Conservation (phyloP, 306 rosid genomes). For the Crotalaria pallida region DNA sequence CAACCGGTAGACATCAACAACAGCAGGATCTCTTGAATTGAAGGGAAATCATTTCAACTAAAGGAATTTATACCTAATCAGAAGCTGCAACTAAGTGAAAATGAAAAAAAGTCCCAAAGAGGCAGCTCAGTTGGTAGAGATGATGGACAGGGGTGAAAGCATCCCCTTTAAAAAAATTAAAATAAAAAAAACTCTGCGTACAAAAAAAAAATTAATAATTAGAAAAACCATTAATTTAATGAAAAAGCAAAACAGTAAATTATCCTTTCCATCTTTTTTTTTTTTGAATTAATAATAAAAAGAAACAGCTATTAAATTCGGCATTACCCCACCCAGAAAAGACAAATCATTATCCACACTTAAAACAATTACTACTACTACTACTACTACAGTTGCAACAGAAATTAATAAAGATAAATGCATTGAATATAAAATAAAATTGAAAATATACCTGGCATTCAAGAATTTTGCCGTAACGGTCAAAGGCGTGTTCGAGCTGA, state of each 20-base stretch:
- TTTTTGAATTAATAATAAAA: too few species aligned
- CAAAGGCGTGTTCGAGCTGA: slow-evolving; percentile 79
- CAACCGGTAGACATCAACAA: background rate
- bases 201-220: too few species aligned
- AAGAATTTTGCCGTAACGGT: slow-evolving; percentile 70
- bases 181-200: too few species aligned
- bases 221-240: background rate
- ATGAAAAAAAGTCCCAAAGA: too few species aligned
- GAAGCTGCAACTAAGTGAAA: background rate
- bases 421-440: background rate
- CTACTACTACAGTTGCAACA: background rate
- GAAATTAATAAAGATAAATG: background rate
- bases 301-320: background rate
- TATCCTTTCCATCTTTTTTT: too few species aligned
- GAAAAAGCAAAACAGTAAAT: background rate
- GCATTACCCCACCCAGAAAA: background rate
- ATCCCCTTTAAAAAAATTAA: too few species aligned
- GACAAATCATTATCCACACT: background rate
- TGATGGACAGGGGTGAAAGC: too few species aligned
- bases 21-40: background rate
- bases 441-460: slow-evolving; percentile 62
- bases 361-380: background rate
- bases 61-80: background rate
- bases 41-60: slow-evolving; percentile 1
- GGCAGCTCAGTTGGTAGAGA: too few species aligned